phyloP scores from a whole-genome alignment of 2,329 filamentous ascomycete genomes.

The Monosporascus sp. region DNA sequence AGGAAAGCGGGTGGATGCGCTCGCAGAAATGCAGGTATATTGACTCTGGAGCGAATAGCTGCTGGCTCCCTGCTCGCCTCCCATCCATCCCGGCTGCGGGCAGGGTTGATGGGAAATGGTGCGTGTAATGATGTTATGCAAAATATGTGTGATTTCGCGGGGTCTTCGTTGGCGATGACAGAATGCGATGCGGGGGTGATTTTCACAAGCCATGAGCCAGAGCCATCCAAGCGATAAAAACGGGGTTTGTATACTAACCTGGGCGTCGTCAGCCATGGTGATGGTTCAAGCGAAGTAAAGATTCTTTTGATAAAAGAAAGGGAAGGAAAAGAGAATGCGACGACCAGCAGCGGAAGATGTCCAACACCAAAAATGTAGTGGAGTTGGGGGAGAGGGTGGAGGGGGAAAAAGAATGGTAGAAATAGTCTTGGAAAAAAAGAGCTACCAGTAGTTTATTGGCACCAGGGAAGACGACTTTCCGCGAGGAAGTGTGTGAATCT shows the following conservation, averaged over 20 bases:
- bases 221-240: slow-evolving; percentile 4
- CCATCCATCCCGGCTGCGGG: background rate
- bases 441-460: background rate
- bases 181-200: slow-evolving; percentile 21
- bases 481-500: background rate
- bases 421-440: slow-evolving; percentile 5
- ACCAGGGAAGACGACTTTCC: background rate
- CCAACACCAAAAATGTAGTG: slow-evolving; percentile 22
- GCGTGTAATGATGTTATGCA: background rate
- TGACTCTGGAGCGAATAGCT: background rate
- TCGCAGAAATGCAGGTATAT: background rate
- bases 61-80: background rate
- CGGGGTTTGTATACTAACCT: slow-evolving; percentile 38
- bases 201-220: slow-evolving; percentile 4
- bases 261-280: slow-evolving; percentile 52
- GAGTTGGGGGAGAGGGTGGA: slow-evolving; percentile 13
- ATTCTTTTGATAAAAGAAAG: slow-evolving; percentile 13
- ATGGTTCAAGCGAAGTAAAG: slow-evolving; percentile 33
- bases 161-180: slow-evolving; percentile 13
- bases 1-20: background rate
- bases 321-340: slow-evolving; percentile 29
- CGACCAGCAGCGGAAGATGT: slow-evolving; percentile 10
- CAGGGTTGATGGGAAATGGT: background rate
- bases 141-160: slow-evolving; percentile 9
- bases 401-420: slow-evolving; percentile 17